Percentiles rank a stretch among this genome's conserved stretches.
Evolutionary conservation across 2,329 filamentous ascomycete species (phyloP).

Genomic region (Cercospora beticola): DNA sequence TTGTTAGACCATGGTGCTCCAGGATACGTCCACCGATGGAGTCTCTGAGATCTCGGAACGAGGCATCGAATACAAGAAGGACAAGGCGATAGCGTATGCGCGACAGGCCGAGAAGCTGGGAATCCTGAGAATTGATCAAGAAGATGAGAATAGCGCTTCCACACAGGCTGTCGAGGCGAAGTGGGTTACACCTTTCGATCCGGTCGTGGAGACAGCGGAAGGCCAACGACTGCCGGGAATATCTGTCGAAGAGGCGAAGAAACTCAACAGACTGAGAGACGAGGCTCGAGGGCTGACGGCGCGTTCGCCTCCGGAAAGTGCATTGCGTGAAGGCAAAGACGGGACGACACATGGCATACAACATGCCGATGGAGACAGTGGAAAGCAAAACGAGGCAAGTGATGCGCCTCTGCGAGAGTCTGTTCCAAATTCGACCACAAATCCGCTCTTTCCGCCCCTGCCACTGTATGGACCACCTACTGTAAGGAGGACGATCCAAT

Average conservation of each 20-base stretch:
- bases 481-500: slow-evolving; percentile 63
- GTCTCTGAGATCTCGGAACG: neutral
- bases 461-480: slow-evolving; percentile 79
- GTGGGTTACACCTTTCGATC: slow-evolving; percentile 66
- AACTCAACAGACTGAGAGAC: slow-evolving; percentile 64
- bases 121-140: slow-evolving; percentile 43
- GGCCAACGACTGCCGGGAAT: slow-evolving; percentile 67
- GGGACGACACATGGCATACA: slow-evolving; percentile 43
- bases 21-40: neutral
- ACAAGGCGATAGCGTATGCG: slow-evolving; percentile 52
- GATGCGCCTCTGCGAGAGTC: slow-evolving; percentile 44
- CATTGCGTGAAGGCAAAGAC: slow-evolving; percentile 45
- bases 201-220: slow-evolving; percentile 67
- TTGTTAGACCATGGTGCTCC: neutral
- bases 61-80: slow-evolving; percentile 9
- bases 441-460: slow-evolving; percentile 80
- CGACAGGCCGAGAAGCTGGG: slow-evolving; percentile 57
- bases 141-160: slow-evolving; percentile 44
- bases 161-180: slow-evolving; percentile 62
- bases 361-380: slow-evolving; percentile 19
- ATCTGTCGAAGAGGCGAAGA: slow-evolving; percentile 67
- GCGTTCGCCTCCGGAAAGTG: slow-evolving; percentile 32
- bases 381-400: slow-evolving; percentile 47
- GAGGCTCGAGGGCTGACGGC: slow-evolving; percentile 46
- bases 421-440: slow-evolving; percentile 65